Base-by-base conservation (phyloP, 805 yeast genomes). In the Candida adriatica region DNA sequence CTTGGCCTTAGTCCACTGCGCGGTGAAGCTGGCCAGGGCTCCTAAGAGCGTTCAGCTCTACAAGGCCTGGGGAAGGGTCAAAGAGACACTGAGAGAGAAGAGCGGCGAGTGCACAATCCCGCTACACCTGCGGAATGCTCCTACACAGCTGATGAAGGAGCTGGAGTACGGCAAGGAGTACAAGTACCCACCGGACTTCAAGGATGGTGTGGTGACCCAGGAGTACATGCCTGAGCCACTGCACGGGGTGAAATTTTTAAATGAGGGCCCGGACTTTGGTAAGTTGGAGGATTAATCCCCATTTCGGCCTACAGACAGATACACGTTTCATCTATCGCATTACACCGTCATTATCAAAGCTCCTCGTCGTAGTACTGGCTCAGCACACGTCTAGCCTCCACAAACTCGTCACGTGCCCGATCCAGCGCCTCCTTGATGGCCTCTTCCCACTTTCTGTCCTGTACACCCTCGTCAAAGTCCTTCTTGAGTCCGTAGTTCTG, bases 71-170 rank as follows among this genome's bases (percentile, higher is more conserved):
- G 68, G 77, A 8, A 58, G 65, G 18, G 74, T 88, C n/a, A 83
- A 77, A 38, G 50, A 64, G 1, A 61, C 73, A 39, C 51, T 88
- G 18, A 62, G 62, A 16, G 69, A 39, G 82, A 3, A 70, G 64
- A 8, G 61, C 71, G 30, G 73, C 75, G 13, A 68, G 74, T 24
- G 73, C 84, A 53, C 51, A 13, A 57, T 66, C 6, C 94, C 94
- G 0, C 44, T 79, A 48, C 97, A 92, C 56, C 62, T 92, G 22
- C 69, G 97, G 42, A 94, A 92, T 54, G 97, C 98, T 0, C 98
- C 99, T 3, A 94, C 98, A 0, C 68, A 66, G 45, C 64, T 92
- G 28, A 92, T 92, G 98, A 70, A 75, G 35, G 94, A 86, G 31
- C 49, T 87, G 38, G 97, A 94, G 0, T 90, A 88, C 53, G 80